phyloP scores from a whole-genome alignment of 1,139 yeast species.

The Diutina ranongensis region DNA sequence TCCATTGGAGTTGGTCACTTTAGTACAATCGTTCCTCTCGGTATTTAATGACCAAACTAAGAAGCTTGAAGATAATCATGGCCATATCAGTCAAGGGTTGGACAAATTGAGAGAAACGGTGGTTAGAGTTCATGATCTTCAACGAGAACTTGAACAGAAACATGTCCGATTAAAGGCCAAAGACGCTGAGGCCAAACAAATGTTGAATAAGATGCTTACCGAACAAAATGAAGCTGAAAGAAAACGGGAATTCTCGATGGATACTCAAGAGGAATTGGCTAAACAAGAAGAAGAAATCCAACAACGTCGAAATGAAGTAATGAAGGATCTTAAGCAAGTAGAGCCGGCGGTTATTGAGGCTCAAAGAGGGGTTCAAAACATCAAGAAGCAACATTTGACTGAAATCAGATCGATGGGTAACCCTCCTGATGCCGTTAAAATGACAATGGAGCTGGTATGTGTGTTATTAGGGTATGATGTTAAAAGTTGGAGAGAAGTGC shows the following conservation, averaged over 20 bases:
- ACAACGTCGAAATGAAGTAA: slow-evolving; percentile 42
- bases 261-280: slow-evolving; percentile 59
- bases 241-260: slow-evolving; percentile 74
- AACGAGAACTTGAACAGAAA: slow-evolving; percentile 42
- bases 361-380: slow-evolving; percentile 76
- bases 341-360: slow-evolving; percentile 85
- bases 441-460: slow-evolving; percentile 85
- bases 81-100: slow-evolving; percentile 64
- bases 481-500: slow-evolving; percentile 72
- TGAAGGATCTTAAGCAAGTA: slow-evolving; percentile 56
- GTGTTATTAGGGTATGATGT: slow-evolving; percentile 65
- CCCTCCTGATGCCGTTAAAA: slow-evolving; percentile 83
- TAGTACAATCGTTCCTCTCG: slow-evolving; percentile 27
- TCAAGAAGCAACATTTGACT: slow-evolving; percentile 83
- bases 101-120: slow-evolving; percentile 73
- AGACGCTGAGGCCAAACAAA: slow-evolving; percentile 56
- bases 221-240: slow-evolving; percentile 93
- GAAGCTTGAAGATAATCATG: slow-evolving; percentile 53
- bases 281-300: slow-evolving; percentile 55
- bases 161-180: slow-evolving; percentile 38
- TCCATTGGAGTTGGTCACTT: slow-evolving; percentile 22
- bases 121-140: slow-evolving; percentile 53
- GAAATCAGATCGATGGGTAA: slow-evolving; percentile 83
- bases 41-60: slow-evolving; percentile 21
- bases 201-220: slow-evolving; percentile 66